Evolutionary conservation across 768 basidiomycete species (phyloP), one percentile per base, ranked within the genome.

Genomic region (Termitomyces sp.): DNA sequence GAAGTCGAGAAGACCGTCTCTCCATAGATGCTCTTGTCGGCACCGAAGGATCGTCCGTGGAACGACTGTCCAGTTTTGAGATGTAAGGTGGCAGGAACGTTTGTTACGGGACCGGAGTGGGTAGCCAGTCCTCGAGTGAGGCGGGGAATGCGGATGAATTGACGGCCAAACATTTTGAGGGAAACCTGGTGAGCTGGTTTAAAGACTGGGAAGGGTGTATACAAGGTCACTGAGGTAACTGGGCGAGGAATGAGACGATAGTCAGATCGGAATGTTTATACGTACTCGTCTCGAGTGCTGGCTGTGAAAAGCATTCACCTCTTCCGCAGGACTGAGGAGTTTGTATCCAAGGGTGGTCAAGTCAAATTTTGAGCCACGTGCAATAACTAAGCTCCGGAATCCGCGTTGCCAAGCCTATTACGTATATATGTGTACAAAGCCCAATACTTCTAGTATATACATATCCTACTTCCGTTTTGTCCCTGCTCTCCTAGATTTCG

Each of bases 1-100:
- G 94, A 95, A 32, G 97, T 99, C 14, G 94, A 96, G 73, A 99
- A 99, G 28, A 99, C 97, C 1, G 96, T 97, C 78, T 99, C 97
- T 52, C 97, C 97, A 73, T 83, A 98, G 53, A 86, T 83, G 67
- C 91, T 94, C 65, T 79, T 85, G 43, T 86, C 85, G 25, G 90
- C 86, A 61, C 97, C 97, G 69, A 99, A 99, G 5, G 89, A 88
- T 41, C 83, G 83, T 21, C 97, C 97, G 50, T 76, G 67, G 81
- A 97, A 99, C 8, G 90, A 89, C 72, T 99, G 88, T 48, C 97
- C 97, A 16, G 91, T 86, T 73, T 95, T 94, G 49, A 99, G 80
- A 73, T 98, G 95, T 27, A 99, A 79, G 1, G 85, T 79, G 6
- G 95, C 97, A 12, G 96, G 95, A 16, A 82, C 59, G 17, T 76